These are phyloP conservation scores for Diaporthe sp. DNA, from an alignment of 2,329 filamentous ascomycete species.

Conservation along the genomic window DNA sequence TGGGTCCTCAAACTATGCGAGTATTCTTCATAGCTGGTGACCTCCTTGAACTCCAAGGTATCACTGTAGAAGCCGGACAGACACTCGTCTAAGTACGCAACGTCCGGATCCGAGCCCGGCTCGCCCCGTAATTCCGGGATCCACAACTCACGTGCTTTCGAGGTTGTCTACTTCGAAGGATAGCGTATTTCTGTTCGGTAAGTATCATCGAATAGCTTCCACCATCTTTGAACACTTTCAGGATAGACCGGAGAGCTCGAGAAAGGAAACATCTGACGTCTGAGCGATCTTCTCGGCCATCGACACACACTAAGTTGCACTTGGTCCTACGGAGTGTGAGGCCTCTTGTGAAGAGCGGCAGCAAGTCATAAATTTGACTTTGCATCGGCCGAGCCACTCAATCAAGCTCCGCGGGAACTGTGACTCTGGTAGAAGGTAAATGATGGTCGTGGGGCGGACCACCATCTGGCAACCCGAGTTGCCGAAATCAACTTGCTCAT, in stretches of 20 bases:
- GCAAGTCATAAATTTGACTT: no score
- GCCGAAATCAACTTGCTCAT: no score
- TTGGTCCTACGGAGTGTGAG: no score
- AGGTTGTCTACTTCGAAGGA: not conserved
- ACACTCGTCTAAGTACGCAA: no score
- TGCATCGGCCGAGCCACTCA: no score
- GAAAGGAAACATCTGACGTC: not conserved
- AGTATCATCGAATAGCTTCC: no score
- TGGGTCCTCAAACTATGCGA: accelerated
- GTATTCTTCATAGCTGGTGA: not conserved
- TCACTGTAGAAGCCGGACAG: not conserved
- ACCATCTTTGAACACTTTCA: not conserved
- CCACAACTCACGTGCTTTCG: not conserved
- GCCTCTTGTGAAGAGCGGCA: no score
- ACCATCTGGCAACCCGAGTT: no score
- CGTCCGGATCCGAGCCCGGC: not conserved
- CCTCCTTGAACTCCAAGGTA: not conserved
- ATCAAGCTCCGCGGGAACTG: no score
- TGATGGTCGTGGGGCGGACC: no score
- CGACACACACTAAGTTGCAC: no score
- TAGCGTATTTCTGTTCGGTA: not conserved
- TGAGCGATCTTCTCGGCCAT: no score
- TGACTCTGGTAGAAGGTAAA: not conserved
- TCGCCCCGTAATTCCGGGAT: not conserved
- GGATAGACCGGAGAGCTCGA: not conserved